Evolutionary conservation across 2,329 filamentous ascomycete genomes (phyloP).

Genomic region (Mycosphaerella sp.): DNA sequence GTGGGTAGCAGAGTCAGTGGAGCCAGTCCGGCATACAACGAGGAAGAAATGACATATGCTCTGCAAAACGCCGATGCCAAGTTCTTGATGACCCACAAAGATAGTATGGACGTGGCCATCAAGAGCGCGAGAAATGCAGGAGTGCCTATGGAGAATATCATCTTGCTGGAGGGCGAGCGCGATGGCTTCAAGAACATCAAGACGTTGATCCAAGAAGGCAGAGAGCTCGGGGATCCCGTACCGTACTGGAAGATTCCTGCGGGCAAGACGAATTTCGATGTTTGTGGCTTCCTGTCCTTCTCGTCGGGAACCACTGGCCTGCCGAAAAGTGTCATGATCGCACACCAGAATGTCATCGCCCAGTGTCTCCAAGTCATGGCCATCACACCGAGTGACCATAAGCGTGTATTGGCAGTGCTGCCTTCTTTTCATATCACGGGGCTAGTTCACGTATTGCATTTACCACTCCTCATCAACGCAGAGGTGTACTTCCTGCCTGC

Average conservation of each 20-base stretch:
- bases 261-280: conserved; percentile 52
- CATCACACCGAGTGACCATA: conserved; percentile 47
- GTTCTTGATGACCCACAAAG: conserved; percentile 53
- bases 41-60: conserved; percentile 63
- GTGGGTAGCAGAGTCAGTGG: conserved; percentile 55
- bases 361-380: conserved; percentile 56
- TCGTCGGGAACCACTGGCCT: conserved; percentile 24
- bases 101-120: conserved; percentile 50
- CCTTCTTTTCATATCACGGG: conserved; percentile 61
- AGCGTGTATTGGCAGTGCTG: conserved; percentile 51
- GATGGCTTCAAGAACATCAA: conserved; percentile 47
- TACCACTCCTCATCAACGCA: conserved; percentile 58
- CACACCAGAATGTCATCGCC: conserved; percentile 51
- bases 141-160: conserved; percentile 47
- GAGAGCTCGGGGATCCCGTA: conserved; percentile 40
- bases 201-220: conserved; percentile 42
- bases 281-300: conserved; percentile 51
- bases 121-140: conserved; percentile 51
- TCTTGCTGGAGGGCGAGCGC: conserved; percentile 52
- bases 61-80: conserved; percentile 53
- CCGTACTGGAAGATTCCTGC: conserved; percentile 45
- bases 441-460: conserved; percentile 56
- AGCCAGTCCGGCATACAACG: conserved; percentile 59
- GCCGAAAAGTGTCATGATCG: conserved; percentile 42
- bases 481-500: conserved; percentile 59